Evolutionary conservation across 495 filamentous ascomycete genomes (phyloP), one percentile per base, ranked within the genome.

Genomic region (Oleoguttula mirabilis): DNA sequence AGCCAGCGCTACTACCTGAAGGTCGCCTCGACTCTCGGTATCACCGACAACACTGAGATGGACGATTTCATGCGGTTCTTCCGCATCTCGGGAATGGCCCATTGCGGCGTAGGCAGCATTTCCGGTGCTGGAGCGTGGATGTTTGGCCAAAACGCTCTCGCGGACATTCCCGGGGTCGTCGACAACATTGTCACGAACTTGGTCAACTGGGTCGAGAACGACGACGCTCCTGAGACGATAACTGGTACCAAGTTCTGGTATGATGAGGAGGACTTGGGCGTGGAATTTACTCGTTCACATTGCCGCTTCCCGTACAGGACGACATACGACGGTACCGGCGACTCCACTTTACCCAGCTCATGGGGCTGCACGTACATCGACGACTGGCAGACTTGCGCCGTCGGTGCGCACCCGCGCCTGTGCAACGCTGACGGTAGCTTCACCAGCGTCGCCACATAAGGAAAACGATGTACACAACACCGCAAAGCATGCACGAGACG

Each of bases 1-100:
- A 52, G 47, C n/a, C 41, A 47, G 12, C 37, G 57, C 10, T 58
- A 58, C 45, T 60, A 60, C 41, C 48, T 54, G 8, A 63, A 62
- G 21, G 66, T 75, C 0, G 51, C 62, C 0, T 43, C 66, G n/a
- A 61, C 65, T 3, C 69, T 71, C 64, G 47, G 55, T 3, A 32
- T 64, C 10, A 32, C 48, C 0, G n/a, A n/a, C n/a, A 36, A 45
- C 33, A 32, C 12, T 10, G 44, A 65, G 0, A 53, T 76, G 7
- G 73, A 79, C 43, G 63, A 66, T 2, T 79, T 76, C 55, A 68
- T 74, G 32, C 67, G 75, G 32, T 73, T 69, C 57, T 80, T 78
- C 60, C 63, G 65, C 1, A 70, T 77, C 45, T 67, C 66, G 22
- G 75, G 74, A 0, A 72, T 74, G 65, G 43, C 55, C 17, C 72